Evolutionary conservation across 768 basidiomycete species (phyloP).

Genomic region (Agrocybe pediades): DNA sequence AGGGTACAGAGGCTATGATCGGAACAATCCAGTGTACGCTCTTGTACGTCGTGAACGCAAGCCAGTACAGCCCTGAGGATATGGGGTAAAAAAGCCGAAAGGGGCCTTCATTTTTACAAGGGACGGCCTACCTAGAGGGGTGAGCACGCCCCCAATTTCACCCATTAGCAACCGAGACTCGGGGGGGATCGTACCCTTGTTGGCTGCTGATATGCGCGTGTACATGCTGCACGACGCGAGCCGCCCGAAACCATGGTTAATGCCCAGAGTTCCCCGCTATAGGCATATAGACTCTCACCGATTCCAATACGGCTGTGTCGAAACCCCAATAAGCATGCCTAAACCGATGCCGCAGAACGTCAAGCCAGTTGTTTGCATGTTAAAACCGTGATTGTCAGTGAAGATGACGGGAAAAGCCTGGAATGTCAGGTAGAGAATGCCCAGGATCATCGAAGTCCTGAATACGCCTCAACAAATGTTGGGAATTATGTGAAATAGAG

Average conservation of each 20-base stretch:
- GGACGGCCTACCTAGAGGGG: conserved; percentile 56
- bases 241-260: not conserved
- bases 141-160: conserved; percentile 65
- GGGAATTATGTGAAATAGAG: conserved; percentile 31
- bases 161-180: conserved; percentile 69
- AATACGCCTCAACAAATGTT: conserved; percentile 15
- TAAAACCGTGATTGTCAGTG: conserved; percentile 46
- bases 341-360: conserved; percentile 64
- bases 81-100: conserved; percentile 25
- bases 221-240: conserved; percentile 35
- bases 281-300: too few species aligned
- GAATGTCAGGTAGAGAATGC: conserved; percentile 65
- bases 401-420: conserved; percentile 62
- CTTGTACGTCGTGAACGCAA: conserved; percentile 56
- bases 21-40: conserved; percentile 65
- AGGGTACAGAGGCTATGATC: conserved; percentile 64
- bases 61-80: conserved; percentile 54
- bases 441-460: conserved; percentile 62
- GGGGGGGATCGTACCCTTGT: conserved; percentile 57
- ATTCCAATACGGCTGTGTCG: conserved; percentile 57
- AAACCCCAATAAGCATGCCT: conserved; percentile 53
- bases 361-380: conserved; percentile 52
- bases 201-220: conserved; percentile 32
- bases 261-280: too few species aligned
- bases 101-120: conserved; percentile 50